phyloP scores from a whole-genome alignment of 2,329 filamentous ascomycete genomes.

The Ophiostoma ulmi region DNA sequence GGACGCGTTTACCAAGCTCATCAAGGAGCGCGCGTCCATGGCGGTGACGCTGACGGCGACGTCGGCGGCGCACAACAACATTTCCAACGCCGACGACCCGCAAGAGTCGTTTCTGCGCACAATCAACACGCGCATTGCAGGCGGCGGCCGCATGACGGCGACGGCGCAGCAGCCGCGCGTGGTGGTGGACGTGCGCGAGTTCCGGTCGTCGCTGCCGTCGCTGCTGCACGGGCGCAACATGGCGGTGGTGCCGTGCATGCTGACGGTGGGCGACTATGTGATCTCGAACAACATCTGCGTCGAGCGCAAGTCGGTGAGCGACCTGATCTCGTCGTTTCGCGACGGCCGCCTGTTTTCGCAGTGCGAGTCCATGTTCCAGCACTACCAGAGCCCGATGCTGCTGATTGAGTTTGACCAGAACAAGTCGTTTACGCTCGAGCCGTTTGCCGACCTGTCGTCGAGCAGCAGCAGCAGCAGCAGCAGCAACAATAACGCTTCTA shows the following conservation, averaged over 20 bases:
- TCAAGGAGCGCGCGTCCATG: constrained; percentile 92
- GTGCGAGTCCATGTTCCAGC: constrained; percentile 86
- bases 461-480: neutral
- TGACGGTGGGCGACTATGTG: constrained; percentile 95
- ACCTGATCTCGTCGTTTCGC: constrained; percentile 85
- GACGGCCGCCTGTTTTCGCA: constrained; percentile 90
- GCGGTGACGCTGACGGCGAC: constrained; percentile 77
- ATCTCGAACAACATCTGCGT: constrained; percentile 86
- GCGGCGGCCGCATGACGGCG: constrained; percentile 78
- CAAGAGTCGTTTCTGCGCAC: constrained; percentile 91
- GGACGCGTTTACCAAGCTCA: constrained; percentile 89
- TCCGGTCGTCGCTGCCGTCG: constrained; percentile 85
- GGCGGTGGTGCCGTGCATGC: constrained; percentile 85
- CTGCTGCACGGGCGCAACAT: constrained; percentile 85
- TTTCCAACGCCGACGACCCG: constrained; percentile 59
- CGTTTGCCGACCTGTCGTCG: constrained; percentile 57
- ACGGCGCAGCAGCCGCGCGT: constrained; percentile 85
- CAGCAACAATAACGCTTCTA: constrained; percentile 35
- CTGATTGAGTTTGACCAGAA: constrained; percentile 97
- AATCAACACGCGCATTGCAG: constrained; percentile 93
- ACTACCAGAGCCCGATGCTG: constrained; percentile 85
- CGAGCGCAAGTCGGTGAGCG: constrained; percentile 87
- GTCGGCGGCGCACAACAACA: constrained; percentile 42
- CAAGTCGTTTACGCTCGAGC: constrained; percentile 92
- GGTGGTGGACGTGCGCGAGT: constrained; percentile 93